A percentile compares a stretch with the other conserved stretches of the same genome.
phyloP scores from a whole-genome alignment of 2,329 filamentous ascomycete genomes.

The Ophiostoma quercus region DNA sequence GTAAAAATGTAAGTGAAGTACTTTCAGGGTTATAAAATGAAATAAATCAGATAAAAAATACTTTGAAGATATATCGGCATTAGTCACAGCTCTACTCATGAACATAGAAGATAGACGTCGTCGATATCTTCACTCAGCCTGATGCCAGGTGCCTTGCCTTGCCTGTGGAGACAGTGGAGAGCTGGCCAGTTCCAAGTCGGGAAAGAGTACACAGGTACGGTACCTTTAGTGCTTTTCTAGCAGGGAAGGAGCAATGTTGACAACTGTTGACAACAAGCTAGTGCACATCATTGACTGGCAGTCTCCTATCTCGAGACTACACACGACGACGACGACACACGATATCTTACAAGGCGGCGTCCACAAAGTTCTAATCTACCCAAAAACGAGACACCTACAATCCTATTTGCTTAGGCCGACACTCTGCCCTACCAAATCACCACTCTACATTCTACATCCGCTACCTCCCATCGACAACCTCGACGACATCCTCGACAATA shows the following conservation, averaged over 20 bases:
- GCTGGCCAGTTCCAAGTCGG: background rate
- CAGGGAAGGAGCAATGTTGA: background rate
- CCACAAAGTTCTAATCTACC: background rate
- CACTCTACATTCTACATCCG: background rate
- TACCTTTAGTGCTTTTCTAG: background rate
- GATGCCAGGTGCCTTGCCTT: background rate
- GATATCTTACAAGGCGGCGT: background rate
- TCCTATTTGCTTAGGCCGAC: background rate
- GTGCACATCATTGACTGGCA: background rate
- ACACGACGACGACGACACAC: background rate
- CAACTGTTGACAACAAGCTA: background rate
- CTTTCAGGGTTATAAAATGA: no score
- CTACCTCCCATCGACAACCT: background rate
- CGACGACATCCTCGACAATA: background rate
- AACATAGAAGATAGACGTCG: no score
- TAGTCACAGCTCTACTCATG: no score
- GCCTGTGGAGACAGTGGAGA: constrained; percentile 10
- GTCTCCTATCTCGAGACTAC: constrained; percentile 4
- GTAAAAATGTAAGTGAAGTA: no score
- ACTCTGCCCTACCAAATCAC: background rate
- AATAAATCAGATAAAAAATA: no score
- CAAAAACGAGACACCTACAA: background rate
- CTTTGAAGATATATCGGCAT: background rate
- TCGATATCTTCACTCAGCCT: background rate
- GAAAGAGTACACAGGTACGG: background rate